These are phyloP conservation scores for Vitis hybrid DNA, from an alignment of 177 flowering plant species.

Conservation along the genomic window DNA sequence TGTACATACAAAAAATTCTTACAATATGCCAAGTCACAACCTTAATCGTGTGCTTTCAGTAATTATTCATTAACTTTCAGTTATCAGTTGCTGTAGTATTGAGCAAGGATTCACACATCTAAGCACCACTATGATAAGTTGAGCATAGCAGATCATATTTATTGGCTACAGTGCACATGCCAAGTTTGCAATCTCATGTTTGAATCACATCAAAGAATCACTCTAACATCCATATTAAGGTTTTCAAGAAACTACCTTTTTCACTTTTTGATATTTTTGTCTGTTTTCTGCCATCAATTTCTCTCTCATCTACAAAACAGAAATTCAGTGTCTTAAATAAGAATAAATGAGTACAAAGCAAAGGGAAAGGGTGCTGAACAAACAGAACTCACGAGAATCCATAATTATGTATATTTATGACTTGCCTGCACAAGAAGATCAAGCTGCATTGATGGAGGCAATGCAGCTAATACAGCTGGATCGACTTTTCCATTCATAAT, in stretches of 20 bases:
- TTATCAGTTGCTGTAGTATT: no score
- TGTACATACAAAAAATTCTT: no score
- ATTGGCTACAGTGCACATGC: no score
- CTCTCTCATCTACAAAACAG: slow-evolving; percentile 76
- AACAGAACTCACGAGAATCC: not conserved
- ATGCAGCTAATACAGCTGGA: slow-evolving; percentile 78
- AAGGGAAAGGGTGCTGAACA: not conserved
- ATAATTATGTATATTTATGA: not conserved
- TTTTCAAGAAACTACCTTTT: slow-evolving; percentile 56
- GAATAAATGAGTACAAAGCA: not conserved
- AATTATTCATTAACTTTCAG: no score
- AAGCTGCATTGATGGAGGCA: slow-evolving; percentile 97
- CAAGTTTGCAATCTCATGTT: no score
- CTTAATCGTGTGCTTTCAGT: no score
- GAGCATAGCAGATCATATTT: no score
- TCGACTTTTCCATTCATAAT: slow-evolving; percentile 64
- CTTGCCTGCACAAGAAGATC: slow-evolving; percentile 94
- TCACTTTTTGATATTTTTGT: slow-evolving; percentile 90
- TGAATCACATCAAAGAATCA: not conserved
- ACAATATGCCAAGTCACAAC: no score
- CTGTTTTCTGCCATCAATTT: slow-evolving; percentile 94
- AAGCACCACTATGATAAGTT: no score
- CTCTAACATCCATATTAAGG: not conserved
- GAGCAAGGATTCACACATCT: no score
- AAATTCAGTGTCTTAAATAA: slow-evolving; percentile 2